These are phyloP conservation scores for Mollisiaceae sp. DNA, from an alignment of 2,329 filamentous ascomycete genomes.

Conservation along the genomic window DNA sequence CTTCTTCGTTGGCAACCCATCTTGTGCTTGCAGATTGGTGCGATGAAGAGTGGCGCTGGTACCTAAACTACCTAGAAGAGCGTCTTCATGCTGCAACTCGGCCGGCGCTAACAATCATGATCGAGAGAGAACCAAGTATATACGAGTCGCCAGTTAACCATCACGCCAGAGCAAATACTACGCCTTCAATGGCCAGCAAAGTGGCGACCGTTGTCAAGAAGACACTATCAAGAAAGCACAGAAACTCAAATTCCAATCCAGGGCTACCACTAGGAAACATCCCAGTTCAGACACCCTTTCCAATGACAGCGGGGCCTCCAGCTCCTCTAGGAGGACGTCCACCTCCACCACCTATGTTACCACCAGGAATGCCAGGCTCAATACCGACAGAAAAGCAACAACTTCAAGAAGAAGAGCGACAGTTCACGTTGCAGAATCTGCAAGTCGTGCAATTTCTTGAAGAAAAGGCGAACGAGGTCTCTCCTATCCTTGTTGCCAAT, in stretches of 20 bases:
- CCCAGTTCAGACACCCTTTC: not conserved
- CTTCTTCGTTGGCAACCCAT: conserved; percentile 42
- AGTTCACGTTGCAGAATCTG: conserved; percentile 41
- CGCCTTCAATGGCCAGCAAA: conserved; percentile 2
- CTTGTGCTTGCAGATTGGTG: conserved; percentile 46
- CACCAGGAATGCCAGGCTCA: not conserved
- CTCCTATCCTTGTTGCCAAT: conserved; percentile 43
- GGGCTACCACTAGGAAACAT: not conserved
- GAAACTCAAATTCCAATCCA: not conserved
- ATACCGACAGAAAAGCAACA: not conserved
- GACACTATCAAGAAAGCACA: not conserved
- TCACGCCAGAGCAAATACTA: not conserved
- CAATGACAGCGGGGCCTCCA: not conserved
- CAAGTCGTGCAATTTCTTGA: conserved; percentile 44
- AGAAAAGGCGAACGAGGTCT: conserved; percentile 45
- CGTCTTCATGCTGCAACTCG: conserved; percentile 15
- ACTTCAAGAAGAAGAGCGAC: conserved; percentile 2
- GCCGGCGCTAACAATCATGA: conserved; percentile 3
- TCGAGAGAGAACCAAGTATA: conserved; percentile 13
- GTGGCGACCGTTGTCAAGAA: not conserved
- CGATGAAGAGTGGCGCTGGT: conserved; percentile 50
- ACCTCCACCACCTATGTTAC: conserved; percentile 8
- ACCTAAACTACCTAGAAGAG: conserved; percentile 45
- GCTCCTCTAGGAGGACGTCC: not conserved
- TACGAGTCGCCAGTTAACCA: not conserved